Evolutionary conservation across 1,139 yeast species (phyloP).

Genomic region (Yamadazyma diospyri): DNA sequence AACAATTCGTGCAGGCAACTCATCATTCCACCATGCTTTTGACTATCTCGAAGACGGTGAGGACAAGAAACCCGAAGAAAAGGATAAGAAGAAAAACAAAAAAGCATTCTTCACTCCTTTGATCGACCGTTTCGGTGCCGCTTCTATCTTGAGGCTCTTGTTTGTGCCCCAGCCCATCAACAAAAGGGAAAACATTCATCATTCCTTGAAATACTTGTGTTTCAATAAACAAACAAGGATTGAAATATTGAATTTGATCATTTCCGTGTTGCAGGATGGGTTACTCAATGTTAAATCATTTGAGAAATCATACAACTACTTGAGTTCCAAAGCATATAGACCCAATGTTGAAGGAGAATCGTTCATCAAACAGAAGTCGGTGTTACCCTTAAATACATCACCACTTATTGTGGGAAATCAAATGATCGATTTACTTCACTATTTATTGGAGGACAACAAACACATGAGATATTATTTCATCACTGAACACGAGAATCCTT

Average conservation of each 20-base stretch:
- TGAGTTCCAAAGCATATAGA: conserved; percentile 37
- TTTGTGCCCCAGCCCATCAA: conserved; percentile 70
- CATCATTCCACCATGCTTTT: conserved; percentile 9
- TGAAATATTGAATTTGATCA: conserved; percentile 68
- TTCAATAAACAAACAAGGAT: conserved; percentile 73
- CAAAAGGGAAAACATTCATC: conserved; percentile 65
- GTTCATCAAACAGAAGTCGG: conserved; percentile 17
- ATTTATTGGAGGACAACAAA: conserved; percentile 63
- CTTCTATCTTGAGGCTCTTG: conserved; percentile 65
- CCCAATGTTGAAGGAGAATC: conserved; percentile 10
- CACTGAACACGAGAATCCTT: conserved; percentile 72
- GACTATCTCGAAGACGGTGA: conserved; percentile 9
- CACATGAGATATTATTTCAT: conserved; percentile 74
- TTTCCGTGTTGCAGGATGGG: conserved; percentile 75
- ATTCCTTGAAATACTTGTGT: conserved; percentile 65
- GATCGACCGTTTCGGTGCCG: conserved; percentile 73
- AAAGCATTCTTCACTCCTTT: conserved; percentile 59
- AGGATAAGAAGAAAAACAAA: conserved; percentile 15
- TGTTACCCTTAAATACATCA: conserved; percentile 60
- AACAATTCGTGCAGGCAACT: conserved; percentile 10
- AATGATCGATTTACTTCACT: conserved; percentile 71
- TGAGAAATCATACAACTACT: conserved; percentile 61
- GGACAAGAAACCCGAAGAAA: conserved; percentile 1
- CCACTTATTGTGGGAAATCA: conserved; percentile 74
- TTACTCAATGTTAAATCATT: conserved; percentile 56